phyloP scores from a whole-genome alignment of 2,329 filamentous ascomycete species.

The Beauveria bassiana region DNA sequence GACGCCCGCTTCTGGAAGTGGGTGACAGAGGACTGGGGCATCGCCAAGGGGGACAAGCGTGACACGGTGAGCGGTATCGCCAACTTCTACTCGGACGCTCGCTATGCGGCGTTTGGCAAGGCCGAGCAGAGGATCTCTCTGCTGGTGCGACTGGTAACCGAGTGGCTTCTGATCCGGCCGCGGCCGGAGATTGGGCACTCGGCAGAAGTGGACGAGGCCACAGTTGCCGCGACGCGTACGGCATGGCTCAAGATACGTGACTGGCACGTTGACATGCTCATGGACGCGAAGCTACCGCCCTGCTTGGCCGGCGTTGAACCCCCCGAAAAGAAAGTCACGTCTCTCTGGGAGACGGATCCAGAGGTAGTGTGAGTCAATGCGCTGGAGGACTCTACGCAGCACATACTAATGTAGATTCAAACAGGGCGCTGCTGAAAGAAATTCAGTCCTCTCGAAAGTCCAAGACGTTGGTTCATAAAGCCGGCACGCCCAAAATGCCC shows the following conservation, averaged over 20 bases:
- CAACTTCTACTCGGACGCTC: background rate
- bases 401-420: background rate
- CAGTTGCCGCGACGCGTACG: background rate
- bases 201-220: background rate
- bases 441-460: background rate
- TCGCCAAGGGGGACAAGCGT: background rate
- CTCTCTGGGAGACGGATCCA: background rate
- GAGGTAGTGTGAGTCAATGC: background rate
- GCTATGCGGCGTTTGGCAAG: background rate
- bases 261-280: constrained; percentile 7
- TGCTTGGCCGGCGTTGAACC: background rate
- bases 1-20: background rate
- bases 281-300: constrained; percentile 4
- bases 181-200: background rate
- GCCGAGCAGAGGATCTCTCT: background rate
- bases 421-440: background rate
- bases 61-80: background rate
- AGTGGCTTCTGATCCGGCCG: background rate
- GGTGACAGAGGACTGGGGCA: constrained; percentile 6
- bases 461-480: background rate
- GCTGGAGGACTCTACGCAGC: background rate
- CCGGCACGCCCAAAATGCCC: background rate
- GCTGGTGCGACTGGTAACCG: constrained; percentile 4
- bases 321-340: background rate
- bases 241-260: background rate